Percentiles rank a stretch among this genome's conserved stretches.
phyloP scores from a whole-genome alignment of 257 asterid species.

The Catharanthus roseus region DNA sequence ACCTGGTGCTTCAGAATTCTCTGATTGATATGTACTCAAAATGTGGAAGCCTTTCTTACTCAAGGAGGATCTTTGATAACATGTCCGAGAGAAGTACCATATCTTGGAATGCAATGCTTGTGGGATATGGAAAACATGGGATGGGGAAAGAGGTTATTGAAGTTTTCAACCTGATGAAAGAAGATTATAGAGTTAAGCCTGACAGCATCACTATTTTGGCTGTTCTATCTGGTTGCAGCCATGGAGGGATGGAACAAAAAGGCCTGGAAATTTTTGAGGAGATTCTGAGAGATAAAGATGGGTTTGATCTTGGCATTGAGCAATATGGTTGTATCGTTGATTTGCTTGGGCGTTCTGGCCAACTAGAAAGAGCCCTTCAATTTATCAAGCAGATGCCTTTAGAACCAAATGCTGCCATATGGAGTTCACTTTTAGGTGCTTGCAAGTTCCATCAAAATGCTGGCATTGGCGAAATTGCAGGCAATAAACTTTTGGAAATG shows the following conservation, averaged over 20 bases:
- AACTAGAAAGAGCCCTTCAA: slow-evolving; percentile 56
- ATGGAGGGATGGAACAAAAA: slow-evolving; percentile 63
- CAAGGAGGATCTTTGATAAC: slow-evolving; percentile 60
- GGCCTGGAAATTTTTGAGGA: slow-evolving; percentile 59
- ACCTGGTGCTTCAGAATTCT: slow-evolving; percentile 60
- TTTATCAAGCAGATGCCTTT: slow-evolving; percentile 68
- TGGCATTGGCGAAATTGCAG: slow-evolving; percentile 61
- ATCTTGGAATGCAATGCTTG: slow-evolving; percentile 83
- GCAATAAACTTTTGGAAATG: slow-evolving; percentile 45
- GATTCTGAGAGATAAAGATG: slow-evolving; percentile 23
- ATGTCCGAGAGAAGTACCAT: slow-evolving; percentile 56
- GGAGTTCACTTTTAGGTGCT: slow-evolving; percentile 91
- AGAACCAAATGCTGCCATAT: slow-evolving; percentile 74
- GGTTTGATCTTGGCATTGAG: slow-evolving; percentile 49
- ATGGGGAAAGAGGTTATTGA: slow-evolving; percentile 54
- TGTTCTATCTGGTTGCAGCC: slow-evolving; percentile 85
- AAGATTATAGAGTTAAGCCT: slow-evolving; percentile 41
- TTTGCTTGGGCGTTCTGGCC: slow-evolving; percentile 79
- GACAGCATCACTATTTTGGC: slow-evolving; percentile 52
- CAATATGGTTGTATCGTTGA: slow-evolving; percentile 92
- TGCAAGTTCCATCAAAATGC: slow-evolving; percentile 57
- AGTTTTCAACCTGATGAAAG: slow-evolving; percentile 50
- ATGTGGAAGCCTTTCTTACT: slow-evolving; percentile 70
- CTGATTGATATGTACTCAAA: slow-evolving; percentile 87
- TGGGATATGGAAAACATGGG: slow-evolving; percentile 77